Base-by-base conservation (phyloP, 495 filamentous ascomycete genomes). In the Thermothielavioides terrestris region DNA sequence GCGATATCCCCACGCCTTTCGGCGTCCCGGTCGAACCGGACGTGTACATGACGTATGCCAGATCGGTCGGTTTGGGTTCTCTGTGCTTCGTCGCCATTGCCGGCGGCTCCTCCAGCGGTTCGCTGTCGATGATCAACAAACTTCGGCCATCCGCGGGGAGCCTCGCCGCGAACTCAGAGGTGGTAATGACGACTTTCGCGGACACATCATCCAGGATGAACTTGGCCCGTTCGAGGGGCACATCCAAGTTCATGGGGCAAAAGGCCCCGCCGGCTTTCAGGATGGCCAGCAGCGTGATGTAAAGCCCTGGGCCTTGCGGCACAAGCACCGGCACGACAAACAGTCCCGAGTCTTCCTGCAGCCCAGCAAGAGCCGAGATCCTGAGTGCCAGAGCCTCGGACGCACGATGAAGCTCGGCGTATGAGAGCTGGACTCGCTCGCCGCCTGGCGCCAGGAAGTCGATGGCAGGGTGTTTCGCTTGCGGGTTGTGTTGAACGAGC, bases 21-120 rank as follows among this genome's bases (percentile, higher is more conserved):
- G 89, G 89, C 4, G 77, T 77, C n/a, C 89, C 89, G 0, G 88
- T 94, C 6, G 86, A 89, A 11, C 89, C 89, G 12, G 84, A 89
- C 1, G 89, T 95, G 57, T 94, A 95, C 79, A 95, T 86, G 36
- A 95, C 77, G 65, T 94, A 95, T 15, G 88, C 89, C 6, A 87
- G 57, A 54, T 86, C 74, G 1, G 54, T 41, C 2, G 65, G 48
- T 4, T 36, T 49, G 1, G 61, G 52, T 15, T 55, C 23, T 23
- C 42, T 56, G 27, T 49, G 45, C 21, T 44, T 17, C 0, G 5
- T 15, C 2, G 30, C 25, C n/a, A n/a, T n/a, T 10, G 18, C 28
- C 27, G 42, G 42, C 2, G 38, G 9, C 9, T 42, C 17, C 6
- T 23, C 21, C 11, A 20, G 10, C 7, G 21, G 3, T 6, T 40